Conservation (phyloP, 176 grass and related monocot species). For the Phoenix roebelenii region DNA sequence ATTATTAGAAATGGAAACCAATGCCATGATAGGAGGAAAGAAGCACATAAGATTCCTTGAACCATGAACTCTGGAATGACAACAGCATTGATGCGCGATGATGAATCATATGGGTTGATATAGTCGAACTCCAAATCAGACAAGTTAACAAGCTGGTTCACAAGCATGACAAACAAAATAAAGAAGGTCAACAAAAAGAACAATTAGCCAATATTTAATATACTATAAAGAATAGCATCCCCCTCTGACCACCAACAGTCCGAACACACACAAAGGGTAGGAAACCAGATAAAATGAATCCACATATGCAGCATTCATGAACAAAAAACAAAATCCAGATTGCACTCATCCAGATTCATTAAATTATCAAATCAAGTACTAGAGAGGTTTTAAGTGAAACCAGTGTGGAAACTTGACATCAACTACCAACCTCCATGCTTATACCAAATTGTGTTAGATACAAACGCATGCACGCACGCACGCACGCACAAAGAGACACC, state of each 20-base stretch:
- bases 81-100: slow-evolving; percentile 73
- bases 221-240: neutral
- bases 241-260: neutral
- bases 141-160: slow-evolving; percentile 67
- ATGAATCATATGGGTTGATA: slow-evolving; percentile 92
- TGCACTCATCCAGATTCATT: too few relatives aligned
- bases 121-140: slow-evolving; percentile 96
- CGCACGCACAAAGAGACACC: too few relatives aligned
- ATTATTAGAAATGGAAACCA: slow-evolving; percentile 81
- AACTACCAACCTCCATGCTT: too few relatives aligned
- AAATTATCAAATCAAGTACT: too few relatives aligned
- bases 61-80: slow-evolving; percentile 58
- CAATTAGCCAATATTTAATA: neutral
- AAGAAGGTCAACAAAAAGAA: slow-evolving; percentile 16
- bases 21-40: slow-evolving; percentile 65
- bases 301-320: too few relatives aligned
- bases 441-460: too few relatives aligned
- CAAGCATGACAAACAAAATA: slow-evolving; percentile 23
- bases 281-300: too few relatives aligned
- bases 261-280: too few relatives aligned
- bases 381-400: too few relatives aligned
- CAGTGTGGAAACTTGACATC: too few relatives aligned
- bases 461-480: too few relatives aligned
- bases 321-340: too few relatives aligned
- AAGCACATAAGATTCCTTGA: slow-evolving; percentile 55